These are phyloP conservation scores for Ottelia alismoides DNA, from an alignment of 106 monocot genomes.

Conservation along the genomic window DNA sequence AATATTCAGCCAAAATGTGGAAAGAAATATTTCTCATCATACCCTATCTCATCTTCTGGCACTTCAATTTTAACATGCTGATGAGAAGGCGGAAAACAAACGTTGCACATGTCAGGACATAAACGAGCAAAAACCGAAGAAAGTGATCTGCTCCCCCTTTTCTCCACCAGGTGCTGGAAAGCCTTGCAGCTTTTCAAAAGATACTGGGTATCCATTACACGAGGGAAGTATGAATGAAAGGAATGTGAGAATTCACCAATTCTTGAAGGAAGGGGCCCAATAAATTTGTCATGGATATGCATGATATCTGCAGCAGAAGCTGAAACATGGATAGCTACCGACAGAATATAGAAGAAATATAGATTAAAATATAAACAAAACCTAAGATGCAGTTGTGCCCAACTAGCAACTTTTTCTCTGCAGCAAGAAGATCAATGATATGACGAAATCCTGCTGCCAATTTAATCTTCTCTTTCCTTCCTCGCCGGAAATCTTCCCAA, in stretches of 20 bases:
- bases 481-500: slow-evolving; percentile 31
- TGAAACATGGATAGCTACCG: neutral
- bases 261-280: slow-evolving; percentile 71
- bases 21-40: slow-evolving; percentile 2
- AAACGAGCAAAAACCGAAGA: slow-evolving; percentile 80
- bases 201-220: slow-evolving; percentile 79
- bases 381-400: slow-evolving; percentile 95
- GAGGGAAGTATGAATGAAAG: slow-evolving; percentile 53
- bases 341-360: too few species aligned
- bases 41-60: slow-evolving; percentile 45
- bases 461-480: slow-evolving; percentile 29
- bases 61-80: too few species aligned
- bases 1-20: neutral
- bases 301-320: slow-evolving; percentile 41
- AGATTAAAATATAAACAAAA: neutral
- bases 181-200: slow-evolving; percentile 36
- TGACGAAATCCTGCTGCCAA: slow-evolving; percentile 89
- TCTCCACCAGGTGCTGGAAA: slow-evolving; percentile 65
- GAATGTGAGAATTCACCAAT: slow-evolving; percentile 51
- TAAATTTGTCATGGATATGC: slow-evolving; percentile 71
- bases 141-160: slow-evolving; percentile 65
- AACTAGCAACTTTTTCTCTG: slow-evolving; percentile 77
- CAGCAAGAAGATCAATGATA: slow-evolving; percentile 78
- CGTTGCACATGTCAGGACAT: slow-evolving; percentile 38
- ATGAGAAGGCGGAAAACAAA: slow-evolving; percentile 14